Evolutionary conservation across 2,329 filamentous ascomycete genomes (phyloP), one percentile per base, ranked within the genome.

Genomic region (Xylariaceae sp.): DNA sequence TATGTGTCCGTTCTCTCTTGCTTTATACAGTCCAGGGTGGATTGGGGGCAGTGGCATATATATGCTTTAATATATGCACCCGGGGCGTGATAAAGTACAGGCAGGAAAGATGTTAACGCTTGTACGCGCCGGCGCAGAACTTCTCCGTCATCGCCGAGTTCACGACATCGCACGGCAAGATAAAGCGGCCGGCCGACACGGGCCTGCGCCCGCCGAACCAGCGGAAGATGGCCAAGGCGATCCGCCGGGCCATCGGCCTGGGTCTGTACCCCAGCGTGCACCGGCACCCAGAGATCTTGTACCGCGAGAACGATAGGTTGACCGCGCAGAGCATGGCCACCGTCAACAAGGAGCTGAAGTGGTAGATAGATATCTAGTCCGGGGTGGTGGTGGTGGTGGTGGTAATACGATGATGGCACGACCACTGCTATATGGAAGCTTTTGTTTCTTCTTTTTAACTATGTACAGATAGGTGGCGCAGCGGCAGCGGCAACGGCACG

Each of bases 241-340:
- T 99, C 67, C 82, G 95, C 63, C 84, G 95, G 66, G 89, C 90
- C 19, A 88, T 98, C 67, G 95, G 93, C 1, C 82, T 97, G 70
- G 95, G 95, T 16, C 79, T 98, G 58, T 92, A 98, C 82, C 95
- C 95, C 20, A 96, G 88, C 72, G 89, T 96, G 52, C 90, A 99
- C 77, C 80, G 81, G 63, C 95, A 99, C 76, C 95, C 95, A 2
- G 90, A 96, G 73, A 80, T 96, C 54, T 73, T 96, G 63, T 77
- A 80, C 55, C 66, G 74, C 41, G 57, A 59, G 5, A 42, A 54
- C 32, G 18, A 53, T 40, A 57, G 49, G 20, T 52, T 52, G 20
- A 42, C 50, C 16, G 48, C 46, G 45, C 65, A 70, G 56, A 63
- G 56, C 48, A 51, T 56, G 20, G 55, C 57, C 6, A 56, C 54